Evolutionary conservation across 1,284 basidiomycete species (phyloP).

Genomic region (Trichosporon ovoides): DNA sequence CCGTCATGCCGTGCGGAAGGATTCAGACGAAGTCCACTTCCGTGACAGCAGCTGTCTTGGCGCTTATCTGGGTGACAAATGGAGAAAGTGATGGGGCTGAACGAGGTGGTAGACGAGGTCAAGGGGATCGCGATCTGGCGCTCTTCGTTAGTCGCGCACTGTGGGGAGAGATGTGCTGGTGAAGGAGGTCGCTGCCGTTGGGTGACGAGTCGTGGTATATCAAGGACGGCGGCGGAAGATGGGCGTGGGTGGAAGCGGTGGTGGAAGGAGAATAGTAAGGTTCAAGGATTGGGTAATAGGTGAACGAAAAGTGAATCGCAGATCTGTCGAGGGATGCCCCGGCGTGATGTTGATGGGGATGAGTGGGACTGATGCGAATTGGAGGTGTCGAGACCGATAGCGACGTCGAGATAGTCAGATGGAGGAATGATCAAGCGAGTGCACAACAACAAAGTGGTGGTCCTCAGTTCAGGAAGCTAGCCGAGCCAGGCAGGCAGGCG

Average conservation of each 20-base stretch:
- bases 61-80: too few species aligned
- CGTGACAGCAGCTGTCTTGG: background rate
- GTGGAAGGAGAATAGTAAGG: constrained; percentile 4
- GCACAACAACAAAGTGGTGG: background rate
- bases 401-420: too few species aligned
- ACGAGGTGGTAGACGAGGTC: background rate
- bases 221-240: background rate
- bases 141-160: too few species aligned
- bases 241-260: constrained; percentile 1
- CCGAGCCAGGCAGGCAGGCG: too few species aligned
- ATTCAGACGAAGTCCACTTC: background rate
- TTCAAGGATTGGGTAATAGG: constrained; percentile 2
- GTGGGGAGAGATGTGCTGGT: background rate
- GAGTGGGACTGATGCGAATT: background rate
- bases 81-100: background rate
- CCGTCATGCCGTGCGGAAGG: constrained; percentile 21
- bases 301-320: background rate
- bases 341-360: background rate
- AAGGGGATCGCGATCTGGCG: too few species aligned
- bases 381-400: background rate
- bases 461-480: background rate
- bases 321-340: background rate
- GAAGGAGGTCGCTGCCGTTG: background rate
- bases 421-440: constrained; percentile 2
- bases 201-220: too few species aligned